Base-by-base conservation (phyloP, 208 protist species). In the Trypanosoma congolense region DNA sequence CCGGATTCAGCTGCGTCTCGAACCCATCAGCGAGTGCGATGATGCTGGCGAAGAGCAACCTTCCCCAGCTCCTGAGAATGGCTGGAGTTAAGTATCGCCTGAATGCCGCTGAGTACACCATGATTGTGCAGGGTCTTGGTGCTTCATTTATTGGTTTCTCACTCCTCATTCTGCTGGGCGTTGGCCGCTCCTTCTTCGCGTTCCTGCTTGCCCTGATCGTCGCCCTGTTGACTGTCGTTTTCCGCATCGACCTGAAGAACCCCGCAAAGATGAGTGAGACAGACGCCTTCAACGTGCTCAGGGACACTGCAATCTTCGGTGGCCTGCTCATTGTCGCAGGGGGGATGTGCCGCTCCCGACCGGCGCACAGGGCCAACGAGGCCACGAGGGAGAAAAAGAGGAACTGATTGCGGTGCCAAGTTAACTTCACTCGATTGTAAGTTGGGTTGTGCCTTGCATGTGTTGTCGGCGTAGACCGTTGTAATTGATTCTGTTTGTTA, bases 111-210 rank as follows among this genome's bases (percentile, higher is more conserved):
- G 61, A 89, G 28, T 92, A 83, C 68, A 50, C 84, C 14, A 30
- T 51, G 41, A 5, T 88, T 4, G 71, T 84, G 22, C 80, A 83
- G 43, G 57, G 35, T 4, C 77, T 67, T 35, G 86, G 86, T 12
- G 70, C 65, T 29, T 66, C 85, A 2, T 83, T 77, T 33, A 48
- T 93, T 25, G 70, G 69, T 40, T 86, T 87, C 46, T 87, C 86
- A 8, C 66, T 88, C 19, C 88, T 93, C 30, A 84, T 90, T 61
- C 47, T 93, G 4, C 75, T 93, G 18, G 80, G 77, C 14, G 80
- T 93, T 26, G 81, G 82, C 2, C 78, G 86, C 36, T 75, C 70
- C 60, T 90, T 90, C 69, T 90, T 93, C 49, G 57, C 75, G 18
- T 79, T 93, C 35, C 30, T 88, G 38, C 52, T 93, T 52, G 81